A percentile compares a stretch with the other conserved stretches of the same genome.
Conservation (phyloP, 371 early-diverging fungal species). For the Mortierella sp. region DNA sequence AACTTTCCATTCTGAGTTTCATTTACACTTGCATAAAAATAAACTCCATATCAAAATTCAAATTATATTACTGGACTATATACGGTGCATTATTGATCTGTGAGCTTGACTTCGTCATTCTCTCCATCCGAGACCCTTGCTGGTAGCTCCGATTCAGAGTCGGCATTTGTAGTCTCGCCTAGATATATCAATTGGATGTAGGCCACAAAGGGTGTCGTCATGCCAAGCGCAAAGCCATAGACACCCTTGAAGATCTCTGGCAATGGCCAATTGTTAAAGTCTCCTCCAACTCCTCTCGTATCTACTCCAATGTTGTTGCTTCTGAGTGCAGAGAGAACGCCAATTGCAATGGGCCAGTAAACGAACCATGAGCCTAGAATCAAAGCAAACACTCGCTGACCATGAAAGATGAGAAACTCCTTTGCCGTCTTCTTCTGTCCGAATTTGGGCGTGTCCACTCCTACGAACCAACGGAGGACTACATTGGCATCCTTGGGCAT, state of each 20-base stretch:
- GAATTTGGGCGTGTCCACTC: slow-evolving; percentile 16
- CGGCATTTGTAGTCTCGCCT: slow-evolving; percentile 22
- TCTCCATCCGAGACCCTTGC: not conserved
- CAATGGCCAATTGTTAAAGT: slow-evolving; percentile 50
- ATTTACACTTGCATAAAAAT: too few relatives aligned
- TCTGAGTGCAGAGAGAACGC: slow-evolving; percentile 39
- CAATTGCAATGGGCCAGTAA: slow-evolving; percentile 52
- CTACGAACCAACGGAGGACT: slow-evolving; percentile 48
- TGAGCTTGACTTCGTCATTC: not conserved
- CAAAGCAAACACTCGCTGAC: slow-evolving; percentile 12
- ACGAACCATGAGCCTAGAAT: slow-evolving; percentile 27
- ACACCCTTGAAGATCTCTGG: slow-evolving; percentile 49
- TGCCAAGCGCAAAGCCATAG: slow-evolving; percentile 26
- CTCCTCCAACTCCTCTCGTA: slow-evolving; percentile 22
- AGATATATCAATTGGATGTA: slow-evolving; percentile 42
- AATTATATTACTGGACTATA: too few relatives aligned
- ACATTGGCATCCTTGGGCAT: slow-evolving; percentile 34
- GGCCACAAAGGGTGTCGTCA: slow-evolving; percentile 42
- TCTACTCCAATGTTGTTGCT: slow-evolving; percentile 30
- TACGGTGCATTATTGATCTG: not conserved
- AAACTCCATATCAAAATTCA: too few relatives aligned
- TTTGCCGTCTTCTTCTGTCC: not conserved
- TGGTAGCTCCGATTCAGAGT: not conserved
- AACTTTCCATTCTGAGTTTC: too few relatives aligned
- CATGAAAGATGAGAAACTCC: slow-evolving; percentile 28